Evolutionary conservation across 1,284 basidiomycete genomes (phyloP).

Genomic region (Inonotus obliquus): DNA sequence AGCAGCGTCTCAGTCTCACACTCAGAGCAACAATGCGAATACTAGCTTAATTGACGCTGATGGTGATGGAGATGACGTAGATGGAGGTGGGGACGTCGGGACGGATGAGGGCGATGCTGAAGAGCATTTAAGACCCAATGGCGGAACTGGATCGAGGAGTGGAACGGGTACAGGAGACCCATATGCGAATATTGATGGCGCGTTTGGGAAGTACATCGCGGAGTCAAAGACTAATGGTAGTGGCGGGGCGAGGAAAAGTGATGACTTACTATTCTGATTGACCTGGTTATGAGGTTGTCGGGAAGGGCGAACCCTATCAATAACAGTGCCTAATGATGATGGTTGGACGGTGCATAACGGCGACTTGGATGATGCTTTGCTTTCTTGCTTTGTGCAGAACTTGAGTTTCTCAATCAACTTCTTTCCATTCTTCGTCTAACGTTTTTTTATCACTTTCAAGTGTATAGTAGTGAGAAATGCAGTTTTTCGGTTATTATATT

Average conservation of each 20-base stretch:
- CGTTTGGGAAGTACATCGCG: slow-evolving; percentile 61
- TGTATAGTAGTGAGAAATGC: not conserved
- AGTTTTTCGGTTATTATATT: no score
- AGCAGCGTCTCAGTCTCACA: not conserved
- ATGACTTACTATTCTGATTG: slow-evolving; percentile 27
- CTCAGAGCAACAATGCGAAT: slow-evolving; percentile 2
- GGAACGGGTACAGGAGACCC: slow-evolving; percentile 43
- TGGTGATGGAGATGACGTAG: slow-evolving; percentile 19
- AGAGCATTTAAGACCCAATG: slow-evolving; percentile 21
- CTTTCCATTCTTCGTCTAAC: not conserved
- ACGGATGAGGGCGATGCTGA: slow-evolving; percentile 31
- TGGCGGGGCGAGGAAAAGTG: slow-evolving; percentile 24
- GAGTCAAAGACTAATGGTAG: slow-evolving; percentile 41
- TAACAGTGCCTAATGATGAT: not conserved
- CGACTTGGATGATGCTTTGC: not conserved
- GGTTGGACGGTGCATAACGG: not conserved
- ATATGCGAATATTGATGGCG: slow-evolving; percentile 68
- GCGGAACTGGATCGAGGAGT: slow-evolving; percentile 7
- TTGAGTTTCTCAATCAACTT: not conserved
- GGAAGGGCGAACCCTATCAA: no score
- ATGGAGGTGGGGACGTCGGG: slow-evolving; percentile 22
- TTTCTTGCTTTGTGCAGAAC: not conserved
- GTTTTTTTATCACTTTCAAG: not conserved
- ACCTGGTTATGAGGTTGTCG: not conserved
- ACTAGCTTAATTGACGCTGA: slow-evolving; percentile 20